Percentiles rank a stretch among this genome's conserved stretches.
Evolutionary conservation across 2,329 filamentous ascomycete genomes (phyloP).

Genomic region (Hymenoscyphus salicellus): DNA sequence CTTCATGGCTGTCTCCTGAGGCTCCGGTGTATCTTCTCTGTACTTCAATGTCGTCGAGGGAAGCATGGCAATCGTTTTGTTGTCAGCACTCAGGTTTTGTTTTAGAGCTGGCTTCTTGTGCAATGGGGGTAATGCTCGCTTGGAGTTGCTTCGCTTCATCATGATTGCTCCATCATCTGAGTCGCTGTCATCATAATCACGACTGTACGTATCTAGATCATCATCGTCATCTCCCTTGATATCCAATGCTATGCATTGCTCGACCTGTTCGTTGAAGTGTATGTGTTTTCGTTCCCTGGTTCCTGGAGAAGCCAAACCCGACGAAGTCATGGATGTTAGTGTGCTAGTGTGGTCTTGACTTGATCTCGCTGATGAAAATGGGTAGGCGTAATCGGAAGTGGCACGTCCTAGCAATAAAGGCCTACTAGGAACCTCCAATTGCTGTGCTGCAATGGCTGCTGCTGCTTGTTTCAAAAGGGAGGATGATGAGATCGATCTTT

Average conservation of each 20-base stretch:
- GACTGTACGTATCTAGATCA: conserved; percentile 43
- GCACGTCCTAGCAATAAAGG: conserved; percentile 57
- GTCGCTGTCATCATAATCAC: conserved; percentile 54
- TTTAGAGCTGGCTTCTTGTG: conserved; percentile 39
- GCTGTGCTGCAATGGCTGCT: conserved; percentile 35
- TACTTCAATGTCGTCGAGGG: conserved; percentile 65
- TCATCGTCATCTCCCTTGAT: conserved; percentile 74
- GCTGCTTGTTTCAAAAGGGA: conserved; percentile 74
- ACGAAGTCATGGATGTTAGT: conserved; percentile 66
- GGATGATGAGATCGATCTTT: conserved; percentile 81
- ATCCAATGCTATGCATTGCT: conserved; percentile 93
- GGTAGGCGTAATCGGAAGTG: conserved; percentile 66
- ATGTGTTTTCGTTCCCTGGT: conserved; percentile 81
- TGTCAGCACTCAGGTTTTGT: conserved; percentile 53
- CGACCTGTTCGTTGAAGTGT: conserved; percentile 92
- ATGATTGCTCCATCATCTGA: conserved; percentile 60
- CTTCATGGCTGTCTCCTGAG: conserved; percentile 59
- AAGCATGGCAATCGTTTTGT: conserved; percentile 65
- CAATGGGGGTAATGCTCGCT: conserved; percentile 39
- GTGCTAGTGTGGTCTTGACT: conserved; percentile 60
- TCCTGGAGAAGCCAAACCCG: conserved; percentile 60
- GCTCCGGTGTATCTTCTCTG: conserved; percentile 60
- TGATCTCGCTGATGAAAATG: conserved; percentile 55
- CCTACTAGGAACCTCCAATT: conserved; percentile 46
- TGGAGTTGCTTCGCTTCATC: conserved; percentile 69